Evolutionary conservation across 306 rosid species (phyloP).

Genomic region (Sicyos baderoa): DNA sequence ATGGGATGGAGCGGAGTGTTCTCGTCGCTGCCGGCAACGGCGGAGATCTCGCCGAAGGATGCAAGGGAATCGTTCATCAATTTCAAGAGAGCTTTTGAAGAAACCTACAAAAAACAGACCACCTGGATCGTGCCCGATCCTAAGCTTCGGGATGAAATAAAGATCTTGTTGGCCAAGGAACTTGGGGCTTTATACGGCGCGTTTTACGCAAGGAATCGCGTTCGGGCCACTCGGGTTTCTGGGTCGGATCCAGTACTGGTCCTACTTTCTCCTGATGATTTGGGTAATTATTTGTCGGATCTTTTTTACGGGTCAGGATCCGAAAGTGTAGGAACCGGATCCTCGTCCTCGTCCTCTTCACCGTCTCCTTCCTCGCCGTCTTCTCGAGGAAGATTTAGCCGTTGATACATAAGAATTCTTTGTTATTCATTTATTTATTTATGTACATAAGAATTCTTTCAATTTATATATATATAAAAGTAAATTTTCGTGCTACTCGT

Average conservation of each 20-base stretch:
- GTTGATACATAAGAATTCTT: conserved; percentile 17
- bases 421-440: not conserved
- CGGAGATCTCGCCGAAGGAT: conserved; percentile 29
- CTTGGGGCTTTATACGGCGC: conserved; percentile 23
- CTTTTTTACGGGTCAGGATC: conserved; percentile 25
- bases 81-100: conserved; percentile 34
- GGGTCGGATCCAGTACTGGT: conserved; percentile 13
- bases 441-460: not conserved
- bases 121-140: conserved; percentile 46
- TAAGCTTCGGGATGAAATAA: conserved; percentile 37
- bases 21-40: conserved; percentile 25
- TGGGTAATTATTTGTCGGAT: conserved; percentile 31
- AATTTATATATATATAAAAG: not conserved
- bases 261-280: conserved; percentile 30
- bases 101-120: conserved; percentile 28
- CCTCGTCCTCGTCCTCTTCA: conserved; percentile 21
- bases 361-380: conserved; percentile 22
- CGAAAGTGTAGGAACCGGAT: conserved; percentile 26
- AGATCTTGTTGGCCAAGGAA: conserved; percentile 26
- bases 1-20: conserved; percentile 46
- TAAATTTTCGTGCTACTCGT: no score
- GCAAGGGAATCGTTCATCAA: conserved; percentile 21
- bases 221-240: not conserved
- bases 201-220: conserved; percentile 21
- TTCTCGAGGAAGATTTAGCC: conserved; percentile 5